phyloP scores from a whole-genome alignment of 495 filamentous ascomycete species.

The Pseudoneurospora amorphoporcata region DNA sequence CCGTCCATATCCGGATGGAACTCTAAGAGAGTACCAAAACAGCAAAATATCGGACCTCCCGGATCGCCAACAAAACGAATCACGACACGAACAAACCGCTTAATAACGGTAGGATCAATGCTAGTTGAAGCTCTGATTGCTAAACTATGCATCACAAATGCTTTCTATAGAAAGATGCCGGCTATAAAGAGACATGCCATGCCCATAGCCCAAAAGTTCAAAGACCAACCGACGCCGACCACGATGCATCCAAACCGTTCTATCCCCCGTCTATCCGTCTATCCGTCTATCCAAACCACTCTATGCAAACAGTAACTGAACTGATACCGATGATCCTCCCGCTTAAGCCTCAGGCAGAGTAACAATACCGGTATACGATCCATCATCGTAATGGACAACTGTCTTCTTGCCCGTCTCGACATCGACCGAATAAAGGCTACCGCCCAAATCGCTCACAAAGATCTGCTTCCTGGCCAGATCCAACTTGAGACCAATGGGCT shows the following conservation, averaged over 20 bases:
- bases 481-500: conserved; percentile 39
- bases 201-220: background rate
- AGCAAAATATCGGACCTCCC: background rate
- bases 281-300: too few species aligned
- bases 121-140: background rate
- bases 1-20: too few species aligned
- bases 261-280: too few species aligned
- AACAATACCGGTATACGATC: conserved; percentile 4
- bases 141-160: background rate
- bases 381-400: background rate
- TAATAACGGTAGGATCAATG: background rate
- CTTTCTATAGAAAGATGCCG: background rate
- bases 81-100: background rate
- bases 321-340: too few species aligned
- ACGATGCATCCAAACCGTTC: background rate
- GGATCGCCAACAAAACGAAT: background rate
- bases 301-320: too few species aligned
- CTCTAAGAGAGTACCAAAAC: too few species aligned
- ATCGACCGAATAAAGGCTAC: conserved; percentile 30
- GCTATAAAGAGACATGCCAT: background rate
- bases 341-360: background rate
- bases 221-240: background rate
- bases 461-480: conserved; percentile 23
- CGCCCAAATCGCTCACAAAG: conserved; percentile 34
- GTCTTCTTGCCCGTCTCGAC: conserved; percentile 27